These are phyloP conservation scores for Morella rubra DNA, from an alignment of 306 rosid genomes.

Conservation along the genomic window DNA sequence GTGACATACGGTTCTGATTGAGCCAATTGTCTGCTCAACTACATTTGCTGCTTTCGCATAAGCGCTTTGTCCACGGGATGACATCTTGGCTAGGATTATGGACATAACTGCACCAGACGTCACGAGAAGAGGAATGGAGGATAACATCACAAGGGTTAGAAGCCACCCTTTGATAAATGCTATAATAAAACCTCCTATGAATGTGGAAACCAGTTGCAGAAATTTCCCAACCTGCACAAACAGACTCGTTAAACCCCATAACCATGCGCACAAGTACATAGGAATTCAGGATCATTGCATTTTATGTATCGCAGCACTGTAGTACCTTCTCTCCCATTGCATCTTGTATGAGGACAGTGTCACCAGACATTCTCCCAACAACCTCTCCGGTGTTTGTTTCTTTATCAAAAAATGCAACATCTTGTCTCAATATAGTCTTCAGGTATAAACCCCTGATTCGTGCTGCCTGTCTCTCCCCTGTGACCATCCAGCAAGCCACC, in stretches of 20 bases:
- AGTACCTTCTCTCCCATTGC: conserved; percentile 34
- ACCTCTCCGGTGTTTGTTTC: conserved; percentile 29
- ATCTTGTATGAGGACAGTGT: conserved; percentile 33
- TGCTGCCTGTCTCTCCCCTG: conserved; percentile 41
- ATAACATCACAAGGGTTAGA: conserved; percentile 63
- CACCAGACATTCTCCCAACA: conserved; percentile 28
- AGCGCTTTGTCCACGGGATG: conserved; percentile 66
- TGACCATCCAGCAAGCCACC: conserved; percentile 46
- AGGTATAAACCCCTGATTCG: conserved; percentile 32
- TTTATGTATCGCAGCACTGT: neutral
- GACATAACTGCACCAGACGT: conserved; percentile 54
- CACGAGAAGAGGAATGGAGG: conserved; percentile 70
- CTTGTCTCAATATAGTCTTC: conserved; percentile 38
- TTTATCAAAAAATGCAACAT: conserved; percentile 25
- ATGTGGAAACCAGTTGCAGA: conserved; percentile 47
- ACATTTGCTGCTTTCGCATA: conserved; percentile 67
- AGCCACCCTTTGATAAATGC: conserved; percentile 84
- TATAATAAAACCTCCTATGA: conserved; percentile 58
- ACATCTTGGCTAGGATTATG: conserved; percentile 47
- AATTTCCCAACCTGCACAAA: conserved; percentile 66
- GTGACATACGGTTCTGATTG: conserved; percentile 69
- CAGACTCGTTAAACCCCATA: neutral
- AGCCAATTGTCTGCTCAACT: conserved; percentile 69
- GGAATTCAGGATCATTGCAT: neutral
- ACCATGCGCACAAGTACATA: neutral